Base-by-base conservation (phyloP, 805 yeast genomes). In the Metschnikowia vanudenii region DNA sequence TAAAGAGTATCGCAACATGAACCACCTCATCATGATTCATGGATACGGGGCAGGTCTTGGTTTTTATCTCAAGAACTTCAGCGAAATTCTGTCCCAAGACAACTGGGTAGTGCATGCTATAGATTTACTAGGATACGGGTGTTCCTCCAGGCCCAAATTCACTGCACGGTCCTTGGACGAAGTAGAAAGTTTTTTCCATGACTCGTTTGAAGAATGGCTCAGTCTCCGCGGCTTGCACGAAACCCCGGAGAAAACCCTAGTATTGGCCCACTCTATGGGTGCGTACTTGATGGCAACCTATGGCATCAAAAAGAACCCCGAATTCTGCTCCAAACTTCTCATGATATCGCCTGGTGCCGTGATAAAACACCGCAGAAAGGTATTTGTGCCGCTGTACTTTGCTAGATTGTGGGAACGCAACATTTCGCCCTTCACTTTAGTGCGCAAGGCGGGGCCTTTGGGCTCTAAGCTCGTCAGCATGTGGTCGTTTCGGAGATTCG, bases 311-410 rank as follows among this genome's bases (percentile, higher is more conserved):
- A 67, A 74, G 51, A 52, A 61, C 43, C 88, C 92, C 0, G 66
- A 71, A 1, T 77, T 81, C 37, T 84, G 91, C 51, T 69, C 74
- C 39, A 85, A 84, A 56, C 60, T 92, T 30, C 60, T 90, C n/a
- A 75, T 91, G 71, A 84, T 88, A 6, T 86, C 96, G 0, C 98
- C 98, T 0, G 98, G 96, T 0, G 97, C 96, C 3, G 80, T 94
- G 5, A 76, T 79, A 32, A 73, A 74, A 46, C 79, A 79, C 36
- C 55, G 68, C 5, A 61, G 58, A 18, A 63, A 57, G 37, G 76
- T 76, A 2, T 58, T 57, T 7, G 77, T 87, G 1, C 97, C 98
- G 1, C 62, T 68, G 34, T 92, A 96, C 85, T 89, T 89, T 62
- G 76, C 76, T 18, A 76, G 74, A 55, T 67, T 92, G 24, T 94